Conservation (phyloP, 2,329 filamentous ascomycete genomes). For the Cryphonectria carpinicola region DNA sequence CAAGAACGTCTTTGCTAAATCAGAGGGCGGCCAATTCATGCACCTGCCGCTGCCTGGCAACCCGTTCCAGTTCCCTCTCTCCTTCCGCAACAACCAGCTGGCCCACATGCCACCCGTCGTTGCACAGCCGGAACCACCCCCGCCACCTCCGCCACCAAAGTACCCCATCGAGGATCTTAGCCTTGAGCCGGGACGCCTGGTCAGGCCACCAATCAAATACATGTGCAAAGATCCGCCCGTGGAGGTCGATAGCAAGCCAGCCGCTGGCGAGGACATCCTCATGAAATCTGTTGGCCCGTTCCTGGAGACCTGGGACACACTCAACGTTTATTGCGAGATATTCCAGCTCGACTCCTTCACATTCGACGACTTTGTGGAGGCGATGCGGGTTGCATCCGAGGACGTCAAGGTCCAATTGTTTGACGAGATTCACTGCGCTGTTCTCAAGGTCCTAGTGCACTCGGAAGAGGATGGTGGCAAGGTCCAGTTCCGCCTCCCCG, state of each 20-base stretch:
- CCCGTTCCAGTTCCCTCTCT: slow-evolving; percentile 50
- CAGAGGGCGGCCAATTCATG: slow-evolving; percentile 43
- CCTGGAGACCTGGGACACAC: slow-evolving; percentile 91
- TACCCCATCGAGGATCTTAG: slow-evolving; percentile 96
- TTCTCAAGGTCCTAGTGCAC: slow-evolving; percentile 84
- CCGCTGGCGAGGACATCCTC: slow-evolving; percentile 63
- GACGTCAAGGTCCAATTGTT: slow-evolving; percentile 81
- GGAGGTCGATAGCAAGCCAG: slow-evolving; percentile 49
- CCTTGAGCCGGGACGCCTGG: slow-evolving; percentile 67
- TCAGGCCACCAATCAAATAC: slow-evolving; percentile 78
- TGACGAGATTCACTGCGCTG: slow-evolving; percentile 87
- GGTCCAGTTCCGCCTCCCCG: slow-evolving; percentile 77
- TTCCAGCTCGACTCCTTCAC: slow-evolving; percentile 96
- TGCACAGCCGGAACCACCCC: slow-evolving; percentile 49
- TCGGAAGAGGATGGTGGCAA: slow-evolving; percentile 76
- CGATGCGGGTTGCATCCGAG: slow-evolving; percentile 76
- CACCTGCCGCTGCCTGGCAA: slow-evolving; percentile 49
- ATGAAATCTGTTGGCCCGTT: slow-evolving; percentile 86
- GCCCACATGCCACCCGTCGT: slow-evolving; percentile 44
- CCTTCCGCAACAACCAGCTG: slow-evolving; percentile 49
- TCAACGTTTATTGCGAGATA: slow-evolving; percentile 97
- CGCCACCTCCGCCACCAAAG: slow-evolving; percentile 77
- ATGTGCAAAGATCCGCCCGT: slow-evolving; percentile 68
- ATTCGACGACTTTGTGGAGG: slow-evolving; percentile 93
- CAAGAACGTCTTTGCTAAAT: slow-evolving; percentile 41